A percentile compares a stretch with the other conserved stretches of the same genome.
Conservation (phyloP, 2,329 filamentous ascomycete species). For the Penicillium sp. region DNA sequence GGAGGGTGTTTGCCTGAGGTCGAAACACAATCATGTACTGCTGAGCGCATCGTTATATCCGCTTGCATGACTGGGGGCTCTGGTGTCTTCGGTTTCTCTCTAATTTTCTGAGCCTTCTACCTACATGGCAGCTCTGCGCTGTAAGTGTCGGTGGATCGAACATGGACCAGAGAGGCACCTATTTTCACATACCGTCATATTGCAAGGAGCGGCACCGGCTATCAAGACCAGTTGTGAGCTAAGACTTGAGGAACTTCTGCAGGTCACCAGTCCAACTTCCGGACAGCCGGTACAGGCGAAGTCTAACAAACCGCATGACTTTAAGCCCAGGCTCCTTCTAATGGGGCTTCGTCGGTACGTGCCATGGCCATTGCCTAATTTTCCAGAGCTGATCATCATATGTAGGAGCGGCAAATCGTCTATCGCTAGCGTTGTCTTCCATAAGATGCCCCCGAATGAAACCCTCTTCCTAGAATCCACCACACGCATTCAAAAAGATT, state of each 20-base stretch:
- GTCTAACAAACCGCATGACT: constrained; percentile 56
- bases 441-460: constrained; percentile 95
- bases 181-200: constrained; percentile 4
- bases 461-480: constrained; percentile 96
- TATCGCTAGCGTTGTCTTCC: constrained; percentile 98
- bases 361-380: neutral
- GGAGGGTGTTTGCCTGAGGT: neutral
- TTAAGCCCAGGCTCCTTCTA: constrained; percentile 82
- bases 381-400: constrained; percentile 23
- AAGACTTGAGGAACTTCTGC: constrained; percentile 30
- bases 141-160: constrained; percentile 9
- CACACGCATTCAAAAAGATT: constrained; percentile 90
- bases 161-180: constrained; percentile 16
- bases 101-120: neutral
- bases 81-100: neutral
- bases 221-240: constrained; percentile 14
- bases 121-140: neutral
- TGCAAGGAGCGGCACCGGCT: neutral
- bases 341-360: constrained; percentile 93
- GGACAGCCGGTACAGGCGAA: constrained; percentile 33
- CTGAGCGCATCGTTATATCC: neutral
- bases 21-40: neutral
- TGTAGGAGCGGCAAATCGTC: constrained; percentile 94
- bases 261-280: constrained; percentile 35
- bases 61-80: neutral